A percentile compares a stretch with the other conserved stretches of the same genome.
Conservation (phyloP, 805 yeast species). For the Henningerozyma blattae region DNA sequence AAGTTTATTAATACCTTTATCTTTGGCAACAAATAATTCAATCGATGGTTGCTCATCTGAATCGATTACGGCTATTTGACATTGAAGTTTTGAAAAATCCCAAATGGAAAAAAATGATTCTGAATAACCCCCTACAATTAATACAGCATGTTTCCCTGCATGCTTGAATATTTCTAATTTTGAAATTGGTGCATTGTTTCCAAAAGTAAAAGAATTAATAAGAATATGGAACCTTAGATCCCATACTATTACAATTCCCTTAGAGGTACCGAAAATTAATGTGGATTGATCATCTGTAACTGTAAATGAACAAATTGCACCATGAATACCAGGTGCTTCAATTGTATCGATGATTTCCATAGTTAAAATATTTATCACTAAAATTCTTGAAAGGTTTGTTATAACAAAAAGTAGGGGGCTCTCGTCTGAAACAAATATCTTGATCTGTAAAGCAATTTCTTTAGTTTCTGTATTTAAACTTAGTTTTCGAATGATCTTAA, state of each 20-base stretch:
- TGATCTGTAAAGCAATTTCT: constrained; percentile 33
- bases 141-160: constrained; percentile 27
- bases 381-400: constrained; percentile 41
- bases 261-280: constrained; percentile 62
- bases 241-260: constrained; percentile 71
- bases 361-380: constrained; percentile 45
- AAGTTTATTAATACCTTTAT: constrained; percentile 5
- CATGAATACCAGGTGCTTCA: constrained; percentile 50
- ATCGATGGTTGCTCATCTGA: constrained; percentile 14
- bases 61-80: constrained; percentile 33
- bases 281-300: constrained; percentile 45
- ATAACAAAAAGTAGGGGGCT: constrained; percentile 34
- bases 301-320: constrained; percentile 49
- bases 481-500: constrained; percentile 15
- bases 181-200: constrained; percentile 37
- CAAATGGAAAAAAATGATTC: constrained; percentile 54
- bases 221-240: constrained; percentile 57
- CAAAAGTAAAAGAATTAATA: constrained; percentile 52
- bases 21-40: constrained; percentile 9
- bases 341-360: constrained; percentile 34
- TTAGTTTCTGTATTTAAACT: constrained; percentile 12
- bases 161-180: constrained; percentile 28
- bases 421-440: constrained; percentile 29
- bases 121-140: constrained; percentile 58
- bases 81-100: constrained; percentile 57